A percentile compares a stretch with the other conserved stretches of the same genome.
phyloP scores from a whole-genome alignment of 1,139 yeast species.

The Hemisphaericaspora subhashii region DNA sequence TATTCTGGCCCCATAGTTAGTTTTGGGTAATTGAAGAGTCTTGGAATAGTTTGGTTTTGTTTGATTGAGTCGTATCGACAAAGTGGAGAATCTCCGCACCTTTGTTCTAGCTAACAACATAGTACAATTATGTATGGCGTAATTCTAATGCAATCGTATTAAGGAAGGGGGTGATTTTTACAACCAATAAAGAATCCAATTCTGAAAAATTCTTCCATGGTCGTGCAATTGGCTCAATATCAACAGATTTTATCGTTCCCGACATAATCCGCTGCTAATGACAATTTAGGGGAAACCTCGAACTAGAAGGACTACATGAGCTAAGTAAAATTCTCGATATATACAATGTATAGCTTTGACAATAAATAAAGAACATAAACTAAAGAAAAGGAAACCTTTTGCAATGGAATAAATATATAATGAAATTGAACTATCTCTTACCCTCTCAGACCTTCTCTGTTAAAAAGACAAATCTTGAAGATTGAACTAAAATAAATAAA shows the following conservation, averaged over 20 bases:
- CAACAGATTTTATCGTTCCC: not conserved
- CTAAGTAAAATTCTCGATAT: conserved; percentile 1
- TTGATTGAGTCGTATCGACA: conserved; percentile 4
- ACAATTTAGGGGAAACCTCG: not conserved
- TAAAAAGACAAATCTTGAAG: too few species aligned
- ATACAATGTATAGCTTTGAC: conserved; percentile 5
- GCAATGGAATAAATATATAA: not conserved
- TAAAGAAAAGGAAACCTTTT: conserved; percentile 1
- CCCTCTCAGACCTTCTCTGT: not conserved
- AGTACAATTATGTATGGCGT: not conserved
- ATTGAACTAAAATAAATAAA: conserved; percentile 4
- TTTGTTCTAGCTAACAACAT: conserved; percentile 10
- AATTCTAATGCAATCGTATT: not conserved
- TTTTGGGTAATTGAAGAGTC: conserved; percentile 42
- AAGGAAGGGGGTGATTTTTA: not conserved
- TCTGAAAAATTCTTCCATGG: conserved; percentile 3
- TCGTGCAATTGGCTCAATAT: not conserved
- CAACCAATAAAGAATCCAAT: conserved; percentile 1
- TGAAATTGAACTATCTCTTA: not conserved
- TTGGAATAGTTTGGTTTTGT: conserved; percentile 24
- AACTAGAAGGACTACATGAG: too few species aligned
- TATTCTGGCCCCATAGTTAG: conserved; percentile 42
- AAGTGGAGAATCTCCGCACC: conserved; percentile 7
- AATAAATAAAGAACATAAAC: conserved; percentile 10
- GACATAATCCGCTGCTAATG: not conserved